Conservation (phyloP, 2,329 filamentous ascomycete species). For the Ophiostoma ulmi region DNA sequence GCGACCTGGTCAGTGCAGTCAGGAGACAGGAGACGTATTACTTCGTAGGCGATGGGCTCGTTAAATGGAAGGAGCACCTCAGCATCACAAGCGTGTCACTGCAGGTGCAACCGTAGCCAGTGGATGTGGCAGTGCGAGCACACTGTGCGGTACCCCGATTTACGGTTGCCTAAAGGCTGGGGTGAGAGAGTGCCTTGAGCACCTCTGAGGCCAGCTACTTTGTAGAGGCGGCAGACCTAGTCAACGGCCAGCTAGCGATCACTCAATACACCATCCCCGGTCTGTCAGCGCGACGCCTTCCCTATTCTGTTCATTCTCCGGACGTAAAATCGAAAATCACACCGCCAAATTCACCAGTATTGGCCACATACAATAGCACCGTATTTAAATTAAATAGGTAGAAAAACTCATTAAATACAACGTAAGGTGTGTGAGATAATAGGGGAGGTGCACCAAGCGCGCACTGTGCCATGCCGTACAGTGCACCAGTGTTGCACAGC, state of each 20-base stretch:
- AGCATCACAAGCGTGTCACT: constrained; percentile 1
- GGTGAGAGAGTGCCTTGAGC: not conserved
- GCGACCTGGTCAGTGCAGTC: constrained; percentile 6
- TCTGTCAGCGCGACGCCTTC: constrained; percentile 30
- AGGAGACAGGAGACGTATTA: not conserved
- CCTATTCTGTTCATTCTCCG: constrained; percentile 23
- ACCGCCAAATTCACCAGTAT: constrained; percentile 14
- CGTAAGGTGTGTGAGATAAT: not conserved
- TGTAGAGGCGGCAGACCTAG: not conserved
- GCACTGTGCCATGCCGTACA: constrained; percentile 5
- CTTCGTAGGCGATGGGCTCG: not conserved
- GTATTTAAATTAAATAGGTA: constrained; percentile 21
- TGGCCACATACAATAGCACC: constrained; percentile 1
- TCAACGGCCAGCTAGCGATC: not conserved
- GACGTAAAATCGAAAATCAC: constrained; percentile 18
- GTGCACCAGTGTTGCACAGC: not conserved
- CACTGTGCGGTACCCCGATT: not conserved
- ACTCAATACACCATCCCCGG: constrained; percentile 4
- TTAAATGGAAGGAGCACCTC: not conserved
- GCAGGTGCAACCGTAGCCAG: constrained; percentile 11
- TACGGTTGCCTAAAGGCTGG: not conserved
- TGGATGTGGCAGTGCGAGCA: not conserved
- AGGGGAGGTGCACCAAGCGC: constrained; percentile 8
- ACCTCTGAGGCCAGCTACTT: constrained; percentile 1
- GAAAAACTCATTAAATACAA: constrained; percentile 18